Percentiles rank a stretch among this genome's conserved stretches.
These are phyloP conservation scores for Corinectria fuckeliana DNA, from an alignment of 2,329 filamentous ascomycete species.

Conservation along the genomic window DNA sequence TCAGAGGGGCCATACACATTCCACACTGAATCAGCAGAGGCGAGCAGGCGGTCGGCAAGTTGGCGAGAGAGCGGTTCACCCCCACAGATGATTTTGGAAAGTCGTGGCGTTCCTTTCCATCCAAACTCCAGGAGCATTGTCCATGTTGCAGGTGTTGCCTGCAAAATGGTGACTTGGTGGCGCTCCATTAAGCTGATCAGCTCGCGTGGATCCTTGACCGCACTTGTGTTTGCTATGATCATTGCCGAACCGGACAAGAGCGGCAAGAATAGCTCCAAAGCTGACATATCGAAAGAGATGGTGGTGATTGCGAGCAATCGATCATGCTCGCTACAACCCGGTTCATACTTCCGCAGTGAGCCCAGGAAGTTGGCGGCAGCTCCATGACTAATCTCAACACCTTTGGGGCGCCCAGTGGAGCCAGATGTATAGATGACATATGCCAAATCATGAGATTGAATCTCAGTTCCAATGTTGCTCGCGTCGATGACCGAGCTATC, in stretches of 20 bases:
- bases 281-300: background rate
- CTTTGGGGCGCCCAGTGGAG: background rate
- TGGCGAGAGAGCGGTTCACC: background rate
- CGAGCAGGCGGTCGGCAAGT: background rate
- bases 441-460: background rate
- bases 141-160: background rate
- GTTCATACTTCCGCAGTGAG: background rate
- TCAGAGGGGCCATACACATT: background rate
- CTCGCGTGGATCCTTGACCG: background rate
- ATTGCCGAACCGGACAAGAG: background rate
- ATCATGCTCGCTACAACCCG: background rate
- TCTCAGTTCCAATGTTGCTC: background rate
- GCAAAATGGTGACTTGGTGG: background rate
- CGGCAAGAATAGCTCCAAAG: background rate
- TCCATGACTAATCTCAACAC: background rate
- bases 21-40: background rate
- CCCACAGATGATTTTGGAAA: background rate
- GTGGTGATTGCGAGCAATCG: background rate
- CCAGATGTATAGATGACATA: background rate
- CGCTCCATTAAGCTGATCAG: background rate
- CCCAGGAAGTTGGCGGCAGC: background rate
- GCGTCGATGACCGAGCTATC: background rate
- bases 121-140: background rate
- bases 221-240: background rate
- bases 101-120: background rate